Evolutionary conservation across 1,139 yeast species (phyloP).

Genomic region (Geotrichum bryndzae): DNA sequence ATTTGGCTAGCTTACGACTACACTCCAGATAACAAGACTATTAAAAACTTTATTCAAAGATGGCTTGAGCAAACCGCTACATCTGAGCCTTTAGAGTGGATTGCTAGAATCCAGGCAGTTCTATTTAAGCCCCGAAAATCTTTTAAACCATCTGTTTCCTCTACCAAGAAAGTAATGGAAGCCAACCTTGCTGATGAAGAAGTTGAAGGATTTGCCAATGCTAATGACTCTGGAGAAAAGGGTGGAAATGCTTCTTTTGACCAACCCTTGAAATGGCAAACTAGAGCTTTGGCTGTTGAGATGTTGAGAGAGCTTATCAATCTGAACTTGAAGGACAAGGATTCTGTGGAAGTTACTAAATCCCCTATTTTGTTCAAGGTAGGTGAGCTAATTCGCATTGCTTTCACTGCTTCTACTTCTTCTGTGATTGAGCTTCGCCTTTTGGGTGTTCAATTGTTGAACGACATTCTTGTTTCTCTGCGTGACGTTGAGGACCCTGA

Average conservation of each 20-base stretch:
- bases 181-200: constrained; percentile 40
- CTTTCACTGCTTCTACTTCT: constrained; percentile 79
- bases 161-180: constrained; percentile 15
- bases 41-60: constrained; percentile 30
- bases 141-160: constrained; percentile 19
- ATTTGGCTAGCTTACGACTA: constrained; percentile 38
- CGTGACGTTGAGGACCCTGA: constrained; percentile 62
- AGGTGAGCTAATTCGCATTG: constrained; percentile 70
- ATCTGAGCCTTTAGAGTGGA: constrained; percentile 35
- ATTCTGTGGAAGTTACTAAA: constrained; percentile 32
- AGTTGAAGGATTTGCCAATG: constrained; percentile 40
- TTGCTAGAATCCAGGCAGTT: constrained; percentile 34
- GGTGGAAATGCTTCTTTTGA: constrained; percentile 31
- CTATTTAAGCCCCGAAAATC: constrained; percentile 31
- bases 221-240: constrained; percentile 29
- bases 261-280: constrained; percentile 68
- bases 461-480: constrained; percentile 47
- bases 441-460: constrained; percentile 62
- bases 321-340: constrained; percentile 39
- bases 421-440: constrained; percentile 56
- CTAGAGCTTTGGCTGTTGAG: constrained; percentile 55
- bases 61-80: constrained; percentile 37
- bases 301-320: constrained; percentile 50
- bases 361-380: constrained; percentile 45
- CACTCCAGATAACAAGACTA: constrained; percentile 29